Conservation (phyloP, 2,329 filamentous ascomycete species). For the Huntiella bhutanensis region DNA sequence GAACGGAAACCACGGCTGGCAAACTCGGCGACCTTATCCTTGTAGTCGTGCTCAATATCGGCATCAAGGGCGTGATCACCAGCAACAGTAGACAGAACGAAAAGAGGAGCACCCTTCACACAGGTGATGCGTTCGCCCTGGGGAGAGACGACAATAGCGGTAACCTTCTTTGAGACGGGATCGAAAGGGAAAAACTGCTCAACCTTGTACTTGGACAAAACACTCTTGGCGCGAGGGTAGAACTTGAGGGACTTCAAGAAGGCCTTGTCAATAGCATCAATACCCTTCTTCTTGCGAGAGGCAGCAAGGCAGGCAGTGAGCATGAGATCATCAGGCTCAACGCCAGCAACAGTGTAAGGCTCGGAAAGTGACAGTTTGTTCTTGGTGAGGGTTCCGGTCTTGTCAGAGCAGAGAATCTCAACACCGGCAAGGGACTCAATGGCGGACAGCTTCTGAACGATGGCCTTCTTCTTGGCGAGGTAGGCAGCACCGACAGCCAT, state of each 20-base stretch:
- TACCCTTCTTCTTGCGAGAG: too few relatives aligned
- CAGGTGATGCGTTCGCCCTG: slow-evolving; percentile 71
- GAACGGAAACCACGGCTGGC: slow-evolving; percentile 87
- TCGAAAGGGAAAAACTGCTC: slow-evolving; percentile 27
- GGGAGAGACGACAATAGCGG: slow-evolving; percentile 63
- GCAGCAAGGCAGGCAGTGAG: slow-evolving; percentile 51
- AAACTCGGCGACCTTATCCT: slow-evolving; percentile 83
- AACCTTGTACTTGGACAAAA: slow-evolving; percentile 68
- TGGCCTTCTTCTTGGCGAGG: too few relatives aligned
- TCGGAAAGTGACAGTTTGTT: slow-evolving; percentile 45
- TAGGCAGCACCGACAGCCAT: slow-evolving; percentile 76
- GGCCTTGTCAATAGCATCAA: too few relatives aligned
- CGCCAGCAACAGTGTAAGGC: slow-evolving; percentile 64
- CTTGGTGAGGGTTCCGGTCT: too few relatives aligned
- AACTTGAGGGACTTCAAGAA: slow-evolving; percentile 64
- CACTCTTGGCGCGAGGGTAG: slow-evolving; percentile 66
- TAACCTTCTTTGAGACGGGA: slow-evolving; percentile 83
- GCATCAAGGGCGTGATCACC: slow-evolving; percentile 65
- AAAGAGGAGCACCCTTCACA: slow-evolving; percentile 78
- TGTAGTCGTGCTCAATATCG: slow-evolving; percentile 64
- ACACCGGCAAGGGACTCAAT: too few relatives aligned
- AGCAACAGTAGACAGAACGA: slow-evolving; percentile 73
- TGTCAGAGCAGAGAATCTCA: too few relatives aligned
- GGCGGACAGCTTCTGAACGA: too few relatives aligned
- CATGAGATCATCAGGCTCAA: slow-evolving; percentile 78